These are phyloP conservation scores for Mycena citricolor DNA, from an alignment of 1,284 basidiomycete species.

Conservation along the genomic window DNA sequence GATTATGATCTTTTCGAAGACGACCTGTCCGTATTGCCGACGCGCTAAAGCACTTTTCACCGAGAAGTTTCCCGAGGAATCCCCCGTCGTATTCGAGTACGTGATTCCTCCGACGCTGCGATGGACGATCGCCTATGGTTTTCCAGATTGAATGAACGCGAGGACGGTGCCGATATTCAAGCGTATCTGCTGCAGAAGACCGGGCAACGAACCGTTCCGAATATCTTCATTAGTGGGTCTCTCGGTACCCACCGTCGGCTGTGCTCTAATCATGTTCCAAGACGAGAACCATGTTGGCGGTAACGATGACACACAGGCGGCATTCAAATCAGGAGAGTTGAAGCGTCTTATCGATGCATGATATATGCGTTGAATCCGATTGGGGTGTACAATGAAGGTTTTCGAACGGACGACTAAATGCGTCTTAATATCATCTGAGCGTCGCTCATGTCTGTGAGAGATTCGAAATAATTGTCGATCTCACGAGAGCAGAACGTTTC, in stretches of 20 bases:
- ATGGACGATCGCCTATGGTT: not conserved
- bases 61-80: constrained; percentile 46
- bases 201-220: constrained; percentile 64
- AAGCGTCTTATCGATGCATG: constrained; percentile 31
- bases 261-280: constrained; percentile 24
- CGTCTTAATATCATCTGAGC: too few relatives aligned
- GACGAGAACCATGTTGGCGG: constrained; percentile 61
- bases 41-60: constrained; percentile 58
- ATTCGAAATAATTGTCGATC: constrained; percentile 16
- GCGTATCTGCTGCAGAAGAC: constrained; percentile 59
- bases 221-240: constrained; percentile 65
- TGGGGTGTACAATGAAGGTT: too few relatives aligned
- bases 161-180: constrained; percentile 61
- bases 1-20: constrained; percentile 72
- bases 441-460: too few relatives aligned
- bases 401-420: too few relatives aligned
- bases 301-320: constrained; percentile 42
- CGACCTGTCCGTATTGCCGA: constrained; percentile 61
- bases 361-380: too few relatives aligned
- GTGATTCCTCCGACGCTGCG: constrained; percentile 26
- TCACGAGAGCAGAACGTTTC: constrained; percentile 18
- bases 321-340: constrained; percentile 37
- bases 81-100: constrained; percentile 59
- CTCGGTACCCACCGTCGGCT: not conserved
- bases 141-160: constrained; percentile 40